These are phyloP conservation scores for Pittosporum tobira DNA, from an alignment of 129 eudicot species.

Conservation along the genomic window DNA sequence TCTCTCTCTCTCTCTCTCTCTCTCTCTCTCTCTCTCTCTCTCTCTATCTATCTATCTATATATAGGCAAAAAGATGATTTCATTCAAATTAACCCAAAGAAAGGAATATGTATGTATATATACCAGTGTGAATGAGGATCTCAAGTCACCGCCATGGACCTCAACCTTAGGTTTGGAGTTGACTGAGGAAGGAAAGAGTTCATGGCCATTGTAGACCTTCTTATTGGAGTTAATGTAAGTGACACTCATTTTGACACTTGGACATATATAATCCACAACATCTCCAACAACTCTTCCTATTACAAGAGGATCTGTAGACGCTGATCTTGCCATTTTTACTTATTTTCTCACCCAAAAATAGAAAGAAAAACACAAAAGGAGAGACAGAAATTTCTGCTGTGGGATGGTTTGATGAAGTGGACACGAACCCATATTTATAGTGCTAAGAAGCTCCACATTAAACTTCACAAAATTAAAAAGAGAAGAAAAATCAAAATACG, in stretches of 20 bases:
- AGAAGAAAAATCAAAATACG: neutral
- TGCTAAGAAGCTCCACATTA: neutral
- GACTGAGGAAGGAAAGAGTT: slow-evolving; percentile 77
- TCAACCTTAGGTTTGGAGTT: slow-evolving; percentile 79
- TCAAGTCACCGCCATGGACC: slow-evolving; percentile 83
- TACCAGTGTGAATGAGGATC: slow-evolving; percentile 95
- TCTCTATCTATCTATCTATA: too few relatives aligned
- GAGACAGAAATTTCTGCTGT: neutral
- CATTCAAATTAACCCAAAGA: neutral
- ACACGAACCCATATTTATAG: slow-evolving; percentile 1
- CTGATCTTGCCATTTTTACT: slow-evolving; percentile 31
- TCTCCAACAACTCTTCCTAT: slow-evolving; percentile 86
- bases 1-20: too few relatives aligned
- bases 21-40: too few relatives aligned
- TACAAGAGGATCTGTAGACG: slow-evolving; percentile 47
- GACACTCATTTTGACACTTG: slow-evolving; percentile 59
- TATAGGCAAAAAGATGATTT: too few relatives aligned
- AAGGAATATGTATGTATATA: neutral
- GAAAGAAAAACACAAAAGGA: neutral
- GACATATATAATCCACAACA: slow-evolving; percentile 56
- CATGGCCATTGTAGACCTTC: slow-evolving; percentile 89
- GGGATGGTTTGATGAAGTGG: neutral
- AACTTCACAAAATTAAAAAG: neutral
- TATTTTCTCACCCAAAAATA: too few relatives aligned
- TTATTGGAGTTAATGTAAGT: slow-evolving; percentile 71